These are phyloP conservation scores for Amanita fuliginea DNA, from an alignment of 768 basidiomycete species.

Conservation along the genomic window DNA sequence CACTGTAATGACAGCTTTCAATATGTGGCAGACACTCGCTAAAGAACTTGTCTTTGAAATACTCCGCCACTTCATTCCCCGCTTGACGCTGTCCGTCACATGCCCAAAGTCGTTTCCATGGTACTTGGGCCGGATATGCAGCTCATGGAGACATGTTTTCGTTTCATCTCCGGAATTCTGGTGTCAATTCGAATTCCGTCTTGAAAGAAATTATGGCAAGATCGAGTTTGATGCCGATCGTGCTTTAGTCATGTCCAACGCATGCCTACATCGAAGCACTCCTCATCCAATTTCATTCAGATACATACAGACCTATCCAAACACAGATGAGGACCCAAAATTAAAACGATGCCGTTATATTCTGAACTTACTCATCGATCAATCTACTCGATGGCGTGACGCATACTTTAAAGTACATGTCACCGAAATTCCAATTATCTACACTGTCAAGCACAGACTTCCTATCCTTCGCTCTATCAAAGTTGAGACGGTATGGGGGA, in stretches of 20 bases:
- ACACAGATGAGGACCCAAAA: neutral
- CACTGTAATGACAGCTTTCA: neutral
- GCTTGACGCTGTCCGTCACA: neutral
- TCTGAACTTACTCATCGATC: neutral
- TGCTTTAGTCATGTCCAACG: neutral
- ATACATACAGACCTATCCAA: neutral
- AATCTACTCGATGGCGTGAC: neutral
- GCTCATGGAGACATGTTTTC: neutral
- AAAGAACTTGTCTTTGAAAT: neutral
- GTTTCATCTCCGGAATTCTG: neutral
- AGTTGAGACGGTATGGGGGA: neutral
- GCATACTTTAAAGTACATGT: neutral
- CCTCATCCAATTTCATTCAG: neutral
- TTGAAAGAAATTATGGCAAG: neutral
- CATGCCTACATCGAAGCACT: neutral
- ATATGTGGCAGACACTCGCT: neutral
- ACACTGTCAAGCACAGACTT: neutral
- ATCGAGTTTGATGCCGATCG: neutral
- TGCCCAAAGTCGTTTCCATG: neutral
- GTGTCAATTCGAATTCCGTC: neutral
- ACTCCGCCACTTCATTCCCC: neutral
- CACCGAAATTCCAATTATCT: neutral
- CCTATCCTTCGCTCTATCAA: neutral
- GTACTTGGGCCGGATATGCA: neutral
- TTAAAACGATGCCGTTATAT: neutral